phyloP scores from a whole-genome alignment of 306 rosid genomes.

The Cicer judaicum region DNA sequence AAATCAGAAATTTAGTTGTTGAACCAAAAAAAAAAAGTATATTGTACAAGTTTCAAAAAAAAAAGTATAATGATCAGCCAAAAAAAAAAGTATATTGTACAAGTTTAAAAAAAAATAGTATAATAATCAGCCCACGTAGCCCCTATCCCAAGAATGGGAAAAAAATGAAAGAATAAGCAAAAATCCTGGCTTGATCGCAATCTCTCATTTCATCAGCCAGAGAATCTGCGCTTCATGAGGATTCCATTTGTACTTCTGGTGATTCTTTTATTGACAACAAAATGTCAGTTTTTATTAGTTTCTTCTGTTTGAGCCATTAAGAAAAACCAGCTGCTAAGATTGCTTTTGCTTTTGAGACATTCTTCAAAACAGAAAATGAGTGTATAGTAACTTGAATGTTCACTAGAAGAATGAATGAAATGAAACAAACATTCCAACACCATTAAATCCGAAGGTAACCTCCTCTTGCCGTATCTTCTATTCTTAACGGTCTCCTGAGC shows the following conservation, averaged over 20 bases:
- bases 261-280: slow-evolving; percentile 23
- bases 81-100: slow-evolving; percentile 58
- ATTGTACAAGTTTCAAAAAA: slow-evolving; percentile 55
- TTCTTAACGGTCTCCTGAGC: slow-evolving; percentile 58
- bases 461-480: slow-evolving; percentile 56
- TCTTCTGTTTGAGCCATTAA: background rate
- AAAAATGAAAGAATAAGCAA: slow-evolving; percentile 46
- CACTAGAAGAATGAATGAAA: background rate
- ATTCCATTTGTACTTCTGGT: slow-evolving; percentile 34
- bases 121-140: background rate
- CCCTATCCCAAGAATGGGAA: background rate
- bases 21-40: background rate
- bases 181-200: slow-evolving; percentile 35
- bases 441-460: slow-evolving; percentile 86
- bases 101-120: slow-evolving; percentile 38
- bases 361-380: slow-evolving; percentile 20
- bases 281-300: slow-evolving; percentile 19
- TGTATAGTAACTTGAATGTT: slow-evolving; percentile 12
- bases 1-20: no score
- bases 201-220: slow-evolving; percentile 30
- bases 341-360: slow-evolving; percentile 29
- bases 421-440: background rate
- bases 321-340: slow-evolving; percentile 33
- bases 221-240: slow-evolving; percentile 35
- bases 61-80: background rate